phyloP scores from a whole-genome alignment of 495 filamentous ascomycete species.

The Choiromyces venosus region DNA sequence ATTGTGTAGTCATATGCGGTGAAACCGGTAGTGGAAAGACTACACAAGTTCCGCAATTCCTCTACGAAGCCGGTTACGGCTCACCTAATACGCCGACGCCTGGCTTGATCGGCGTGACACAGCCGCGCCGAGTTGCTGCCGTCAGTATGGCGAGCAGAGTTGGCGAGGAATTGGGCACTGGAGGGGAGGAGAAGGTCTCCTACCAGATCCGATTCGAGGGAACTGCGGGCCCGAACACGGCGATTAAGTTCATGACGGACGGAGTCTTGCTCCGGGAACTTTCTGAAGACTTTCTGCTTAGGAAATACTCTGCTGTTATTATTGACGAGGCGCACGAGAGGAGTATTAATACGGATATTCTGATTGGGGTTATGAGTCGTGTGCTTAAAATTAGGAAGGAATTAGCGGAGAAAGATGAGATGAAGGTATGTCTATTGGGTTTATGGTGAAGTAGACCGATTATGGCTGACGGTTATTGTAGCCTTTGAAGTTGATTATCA shows the following conservation, averaged over 20 bases:
- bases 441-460: not conserved
- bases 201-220: constrained; percentile 96
- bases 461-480: constrained; percentile 43
- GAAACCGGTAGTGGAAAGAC: constrained; percentile 96
- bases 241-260: constrained; percentile 99
- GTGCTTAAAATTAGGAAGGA: constrained; percentile 72
- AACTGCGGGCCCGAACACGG: constrained; percentile 72
- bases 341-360: constrained; percentile 94
- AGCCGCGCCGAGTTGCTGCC: constrained; percentile 86
- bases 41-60: constrained; percentile 91
- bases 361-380: constrained; percentile 91
- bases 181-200: constrained; percentile 62
- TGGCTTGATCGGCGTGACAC: constrained; percentile 91
- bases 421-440: constrained; percentile 36
- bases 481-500: constrained; percentile 90
- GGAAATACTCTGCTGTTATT: constrained; percentile 89
- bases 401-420: constrained; percentile 55
- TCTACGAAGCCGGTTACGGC: constrained; percentile 91
- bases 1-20: constrained; percentile 86
- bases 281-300: constrained; percentile 77
- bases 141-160: constrained; percentile 95
- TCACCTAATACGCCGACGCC: constrained; percentile 67
- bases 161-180: constrained; percentile 67
- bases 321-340: constrained; percentile 98
- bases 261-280: constrained; percentile 92